Evolutionary conservation across 768 basidiomycete species (phyloP), one percentile per base, ranked within the genome.

Genomic region (Pleurotus ostreatus): DNA sequence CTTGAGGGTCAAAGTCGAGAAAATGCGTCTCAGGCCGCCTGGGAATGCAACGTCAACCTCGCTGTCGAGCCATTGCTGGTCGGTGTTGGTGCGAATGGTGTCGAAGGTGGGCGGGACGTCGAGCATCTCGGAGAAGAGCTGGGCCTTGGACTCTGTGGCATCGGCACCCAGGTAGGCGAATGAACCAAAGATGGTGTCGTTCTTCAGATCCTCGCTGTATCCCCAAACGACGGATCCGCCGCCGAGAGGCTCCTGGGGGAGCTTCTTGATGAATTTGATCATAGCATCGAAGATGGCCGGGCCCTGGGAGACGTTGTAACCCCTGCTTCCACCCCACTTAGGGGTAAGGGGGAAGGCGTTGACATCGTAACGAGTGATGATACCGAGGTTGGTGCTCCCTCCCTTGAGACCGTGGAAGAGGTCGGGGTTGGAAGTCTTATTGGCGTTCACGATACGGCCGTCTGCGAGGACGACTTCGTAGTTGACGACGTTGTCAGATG

Each of bases 321-420:
- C 52, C 43, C 57, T 55, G 7, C 47, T 48, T 5, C 62, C 62
- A 2, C 59, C 61, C 61, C 61, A 63, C 4, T 55, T 40, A 15
- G 59, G 43, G 18, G 39, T 46, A 7, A 48, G 46, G 2, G 39
- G 49, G 46, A 43, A 56, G 9, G 62, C 58, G 1, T 18, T 49
- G 41, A 63, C 46, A 38, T 56, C 61, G 54, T 58, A 62, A 25
- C 61, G 55, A 8, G 61, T 62, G 38, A 63, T 57, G 40, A 63
- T 57, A 13, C 62, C 62, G 38, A 55, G 62, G 43, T 63, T 63
- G 9, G 61, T 62, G 22, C 55, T 55, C 3, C 59, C 62, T 16
- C 47, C 56, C 41, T 62, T 63, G 20, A 63, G 49, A 18, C 59
- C 61, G 54, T 51, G 56, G 46, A 53, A 58, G 12, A 63, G 55